phyloP scores from a whole-genome alignment of 768 basidiomycete genomes.

The Suillus ampliporus region DNA sequence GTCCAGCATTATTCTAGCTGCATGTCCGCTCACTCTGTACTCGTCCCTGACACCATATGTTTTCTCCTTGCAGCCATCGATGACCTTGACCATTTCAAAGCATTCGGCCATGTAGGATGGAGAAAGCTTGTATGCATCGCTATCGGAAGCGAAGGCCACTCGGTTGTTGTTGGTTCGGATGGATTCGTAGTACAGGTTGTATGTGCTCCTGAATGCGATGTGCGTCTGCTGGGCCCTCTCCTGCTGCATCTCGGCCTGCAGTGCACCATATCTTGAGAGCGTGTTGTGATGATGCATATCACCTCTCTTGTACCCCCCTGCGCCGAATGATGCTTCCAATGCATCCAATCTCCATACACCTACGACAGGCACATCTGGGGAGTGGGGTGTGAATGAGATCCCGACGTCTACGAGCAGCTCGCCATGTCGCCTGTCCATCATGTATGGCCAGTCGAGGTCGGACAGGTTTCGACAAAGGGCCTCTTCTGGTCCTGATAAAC shows the following conservation, averaged over 20 bases:
- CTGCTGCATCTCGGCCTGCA: conserved; percentile 23
- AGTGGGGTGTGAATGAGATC: background rate
- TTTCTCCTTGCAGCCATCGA: conserved; percentile 11
- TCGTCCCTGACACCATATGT: conserved; percentile 17
- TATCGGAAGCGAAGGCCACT: conserved; percentile 1
- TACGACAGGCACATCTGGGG: background rate
- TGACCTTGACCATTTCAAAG: conserved; percentile 2
- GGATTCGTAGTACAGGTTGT: conserved; percentile 22
- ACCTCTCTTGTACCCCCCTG: conserved; percentile 12
- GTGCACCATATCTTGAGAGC: conserved; percentile 16
- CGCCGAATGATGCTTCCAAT: conserved; percentile 16
- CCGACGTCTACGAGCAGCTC: conserved; percentile 14
- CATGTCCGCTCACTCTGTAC: conserved; percentile 16
- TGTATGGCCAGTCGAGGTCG: conserved; percentile 12
- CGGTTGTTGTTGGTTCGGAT: conserved; percentile 11
- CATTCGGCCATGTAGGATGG: conserved; percentile 10
- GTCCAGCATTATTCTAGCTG: background rate
- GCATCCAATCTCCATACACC: conserved; percentile 13
- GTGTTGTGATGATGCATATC: conserved; percentile 16
- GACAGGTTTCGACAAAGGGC: background rate
- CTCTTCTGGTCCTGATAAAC: background rate
- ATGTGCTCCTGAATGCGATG: conserved; percentile 18
- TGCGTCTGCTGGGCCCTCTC: conserved; percentile 14
- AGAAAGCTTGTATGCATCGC: conserved; percentile 15
- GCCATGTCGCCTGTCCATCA: conserved; percentile 6